A percentile compares a stretch with the other conserved stretches of the same genome.
Conservation (phyloP, 2,329 filamentous ascomycete species). For the Basipetospora sp. region DNA sequence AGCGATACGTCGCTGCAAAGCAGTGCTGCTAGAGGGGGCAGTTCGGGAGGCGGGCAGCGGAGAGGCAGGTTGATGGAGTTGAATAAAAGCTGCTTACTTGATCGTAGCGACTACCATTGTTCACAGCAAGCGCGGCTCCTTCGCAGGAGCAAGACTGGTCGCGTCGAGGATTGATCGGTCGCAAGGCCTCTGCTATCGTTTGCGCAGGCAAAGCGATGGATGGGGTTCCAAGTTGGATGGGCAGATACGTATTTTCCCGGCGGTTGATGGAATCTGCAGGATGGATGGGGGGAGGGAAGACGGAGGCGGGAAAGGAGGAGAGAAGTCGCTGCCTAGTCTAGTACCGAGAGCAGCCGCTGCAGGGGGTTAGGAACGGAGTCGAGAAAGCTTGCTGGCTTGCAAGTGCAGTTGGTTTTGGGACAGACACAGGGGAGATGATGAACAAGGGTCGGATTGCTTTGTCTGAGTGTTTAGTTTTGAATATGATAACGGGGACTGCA, state of each 20-base stretch:
- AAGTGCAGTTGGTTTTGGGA: too few species aligned
- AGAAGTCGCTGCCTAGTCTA: neutral
- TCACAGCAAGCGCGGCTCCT: constrained; percentile 25
- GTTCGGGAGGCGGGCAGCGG: constrained; percentile 1
- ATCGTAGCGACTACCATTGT: constrained; percentile 51
- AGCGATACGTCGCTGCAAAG: neutral
- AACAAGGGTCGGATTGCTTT: too few species aligned
- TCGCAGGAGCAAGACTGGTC: constrained; percentile 19
- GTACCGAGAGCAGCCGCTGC: neutral
- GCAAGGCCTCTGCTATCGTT: neutral
- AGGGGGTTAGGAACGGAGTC: too few species aligned
- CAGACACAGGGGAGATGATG: too few species aligned
- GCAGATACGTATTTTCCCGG: constrained; percentile 5
- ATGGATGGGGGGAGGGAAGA: neutral
- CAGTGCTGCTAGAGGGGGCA: constrained; percentile 2
- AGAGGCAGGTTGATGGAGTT: constrained; percentile 9
- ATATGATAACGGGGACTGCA: too few species aligned
- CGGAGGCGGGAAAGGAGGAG: constrained; percentile 1
- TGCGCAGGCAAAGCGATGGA: neutral
- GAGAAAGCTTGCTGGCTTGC: too few species aligned
- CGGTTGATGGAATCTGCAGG: constrained; percentile 5
- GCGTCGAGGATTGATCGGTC: constrained; percentile 4
- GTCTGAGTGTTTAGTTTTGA: too few species aligned
- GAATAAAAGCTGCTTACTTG: constrained; percentile 33
- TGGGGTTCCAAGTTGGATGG: neutral